phyloP scores from a whole-genome alignment of 2,329 filamentous ascomycete species.

The Cladosporium sp. region DNA sequence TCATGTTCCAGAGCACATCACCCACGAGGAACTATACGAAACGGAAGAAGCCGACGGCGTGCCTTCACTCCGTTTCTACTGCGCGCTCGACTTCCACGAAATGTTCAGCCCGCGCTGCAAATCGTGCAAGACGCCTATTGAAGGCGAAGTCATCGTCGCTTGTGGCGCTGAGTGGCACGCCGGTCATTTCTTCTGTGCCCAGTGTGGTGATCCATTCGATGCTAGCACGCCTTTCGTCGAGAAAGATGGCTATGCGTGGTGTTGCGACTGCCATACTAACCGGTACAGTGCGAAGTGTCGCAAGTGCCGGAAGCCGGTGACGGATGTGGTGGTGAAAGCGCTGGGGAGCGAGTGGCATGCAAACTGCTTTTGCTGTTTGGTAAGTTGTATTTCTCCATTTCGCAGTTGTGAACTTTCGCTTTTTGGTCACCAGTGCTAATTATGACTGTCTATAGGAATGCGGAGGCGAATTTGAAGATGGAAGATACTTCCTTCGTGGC shows the following conservation, averaged over 20 bases:
- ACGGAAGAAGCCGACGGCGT: constrained; percentile 62
- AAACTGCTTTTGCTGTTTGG: constrained; percentile 80
- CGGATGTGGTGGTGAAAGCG: constrained; percentile 86
- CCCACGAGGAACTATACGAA: constrained; percentile 52
- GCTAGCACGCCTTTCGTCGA: constrained; percentile 80
- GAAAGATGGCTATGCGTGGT: constrained; percentile 98
- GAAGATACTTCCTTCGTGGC: constrained; percentile 63
- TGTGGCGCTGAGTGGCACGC: constrained; percentile 96
- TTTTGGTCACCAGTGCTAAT: constrained; percentile 24
- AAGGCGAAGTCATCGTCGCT: constrained; percentile 91
- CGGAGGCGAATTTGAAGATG: constrained; percentile 61
- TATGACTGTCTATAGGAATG: constrained; percentile 52
- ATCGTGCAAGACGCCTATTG: constrained; percentile 93
- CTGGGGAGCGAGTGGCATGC: constrained; percentile 93
- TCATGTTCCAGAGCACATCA: constrained; percentile 58
- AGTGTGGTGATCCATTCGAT: constrained; percentile 83
- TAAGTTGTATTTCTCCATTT: constrained; percentile 38
- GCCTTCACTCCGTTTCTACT: constrained; percentile 80
- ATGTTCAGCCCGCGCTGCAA: constrained; percentile 90
- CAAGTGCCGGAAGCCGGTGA: constrained; percentile 79
- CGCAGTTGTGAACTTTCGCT: not conserved
- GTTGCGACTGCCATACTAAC: constrained; percentile 87
- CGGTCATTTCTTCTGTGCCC: constrained; percentile 97
- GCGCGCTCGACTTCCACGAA: constrained; percentile 98
- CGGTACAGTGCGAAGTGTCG: constrained; percentile 87